These are phyloP conservation scores for Geranomyces variabilis DNA, from an alignment of 192 early-diverging fungal genomes.

Conservation along the genomic window DNA sequence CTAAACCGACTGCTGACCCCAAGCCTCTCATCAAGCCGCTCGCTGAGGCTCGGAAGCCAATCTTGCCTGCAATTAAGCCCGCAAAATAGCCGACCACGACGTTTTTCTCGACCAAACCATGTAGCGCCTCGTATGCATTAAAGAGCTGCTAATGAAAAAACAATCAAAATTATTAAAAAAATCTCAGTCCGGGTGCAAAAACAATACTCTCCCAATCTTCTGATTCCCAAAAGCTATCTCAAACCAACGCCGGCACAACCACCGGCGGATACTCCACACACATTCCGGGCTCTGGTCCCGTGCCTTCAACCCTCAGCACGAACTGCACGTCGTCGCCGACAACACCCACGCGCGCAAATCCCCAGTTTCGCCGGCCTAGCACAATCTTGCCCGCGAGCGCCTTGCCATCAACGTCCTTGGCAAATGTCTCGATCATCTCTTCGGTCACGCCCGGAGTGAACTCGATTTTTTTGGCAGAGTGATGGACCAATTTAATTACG, in stretches of 20 bases:
- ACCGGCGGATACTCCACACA: slow-evolving; percentile 22
- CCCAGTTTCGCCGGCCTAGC: slow-evolving; percentile 58
- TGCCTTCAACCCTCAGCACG: slow-evolving; percentile 12
- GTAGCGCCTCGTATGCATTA: too few relatives aligned
- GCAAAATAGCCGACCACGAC: too few relatives aligned
- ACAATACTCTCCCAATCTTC: too few relatives aligned
- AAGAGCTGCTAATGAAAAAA: too few relatives aligned
- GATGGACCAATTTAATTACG: slow-evolving; percentile 69
- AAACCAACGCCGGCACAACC: slow-evolving; percentile 1
- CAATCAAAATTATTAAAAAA: too few relatives aligned
- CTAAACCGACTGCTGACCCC: too few relatives aligned
- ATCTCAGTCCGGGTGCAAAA: too few relatives aligned
- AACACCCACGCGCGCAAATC: not conserved
- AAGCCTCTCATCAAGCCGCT: too few relatives aligned
- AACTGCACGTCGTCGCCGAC: slow-evolving; percentile 35
- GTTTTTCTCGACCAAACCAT: too few relatives aligned
- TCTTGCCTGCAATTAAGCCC: too few relatives aligned
- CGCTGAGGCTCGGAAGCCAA: too few relatives aligned
- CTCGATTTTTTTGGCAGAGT: slow-evolving; percentile 55
- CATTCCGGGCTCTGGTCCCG: not conserved
- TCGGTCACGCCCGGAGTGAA: slow-evolving; percentile 69
- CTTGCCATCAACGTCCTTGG: slow-evolving; percentile 67
- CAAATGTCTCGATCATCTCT: slow-evolving; percentile 73
- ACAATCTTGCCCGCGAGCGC: slow-evolving; percentile 55
- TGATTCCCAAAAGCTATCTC: not conserved